phyloP scores from a whole-genome alignment of 148 eudicot genomes.

The Salicornia ramosissima region DNA sequence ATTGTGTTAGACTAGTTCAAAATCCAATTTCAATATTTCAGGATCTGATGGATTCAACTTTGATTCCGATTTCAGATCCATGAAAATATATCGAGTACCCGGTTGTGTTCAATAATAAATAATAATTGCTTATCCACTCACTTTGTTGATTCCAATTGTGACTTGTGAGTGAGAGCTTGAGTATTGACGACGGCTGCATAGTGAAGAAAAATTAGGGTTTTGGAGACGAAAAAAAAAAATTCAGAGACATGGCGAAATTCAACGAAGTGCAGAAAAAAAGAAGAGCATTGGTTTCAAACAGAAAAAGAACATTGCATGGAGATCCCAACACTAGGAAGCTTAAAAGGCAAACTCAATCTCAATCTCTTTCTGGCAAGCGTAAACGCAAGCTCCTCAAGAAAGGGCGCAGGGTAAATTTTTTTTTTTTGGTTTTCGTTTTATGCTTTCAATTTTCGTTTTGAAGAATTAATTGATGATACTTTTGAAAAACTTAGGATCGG shows the following conservation, averaged over 20 bases:
- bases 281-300: constrained; percentile 47
- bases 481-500: constrained; percentile 49
- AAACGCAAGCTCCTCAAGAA: constrained; percentile 78
- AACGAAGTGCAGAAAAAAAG: constrained; percentile 77
- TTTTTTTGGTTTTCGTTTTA: background rate
- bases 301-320: constrained; percentile 56
- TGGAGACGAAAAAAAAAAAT: background rate
- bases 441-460: background rate
- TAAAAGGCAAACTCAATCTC: constrained; percentile 40
- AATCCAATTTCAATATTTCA: too few species aligned
- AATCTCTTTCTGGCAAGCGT: constrained; percentile 85
- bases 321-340: constrained; percentile 64
- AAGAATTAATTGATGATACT: background rate
- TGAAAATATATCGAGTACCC: too few species aligned
- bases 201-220: constrained; percentile 21
- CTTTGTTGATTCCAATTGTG: too few species aligned
- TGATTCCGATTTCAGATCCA: too few species aligned
- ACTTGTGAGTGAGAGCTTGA: too few species aligned
- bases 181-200: too few species aligned
- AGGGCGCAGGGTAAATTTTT: constrained; percentile 70
- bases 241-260: constrained; percentile 53
- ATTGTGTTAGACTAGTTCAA: too few species aligned
- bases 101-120: too few species aligned
- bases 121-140: too few species aligned
- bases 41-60: too few species aligned